Conservation (phyloP, 2,329 filamentous ascomycete species). For the Colletotrichum lini region DNA sequence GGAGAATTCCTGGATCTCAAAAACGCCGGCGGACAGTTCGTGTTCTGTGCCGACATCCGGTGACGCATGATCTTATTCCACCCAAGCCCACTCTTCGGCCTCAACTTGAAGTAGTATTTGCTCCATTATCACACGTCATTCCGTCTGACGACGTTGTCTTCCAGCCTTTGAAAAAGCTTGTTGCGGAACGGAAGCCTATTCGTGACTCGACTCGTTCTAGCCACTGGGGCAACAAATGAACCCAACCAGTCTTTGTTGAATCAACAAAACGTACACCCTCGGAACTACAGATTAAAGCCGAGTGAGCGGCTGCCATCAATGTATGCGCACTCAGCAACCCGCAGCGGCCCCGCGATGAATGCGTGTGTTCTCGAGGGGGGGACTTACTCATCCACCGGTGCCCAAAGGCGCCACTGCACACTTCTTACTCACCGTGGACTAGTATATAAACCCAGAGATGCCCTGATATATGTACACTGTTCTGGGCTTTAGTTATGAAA, state of each 20-base stretch:
- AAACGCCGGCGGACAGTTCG: not conserved
- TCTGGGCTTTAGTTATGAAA: not conserved
- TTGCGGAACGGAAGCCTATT: not conserved
- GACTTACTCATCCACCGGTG: conserved; percentile 21
- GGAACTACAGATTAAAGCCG: not conserved
- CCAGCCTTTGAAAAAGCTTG: conserved; percentile 24
- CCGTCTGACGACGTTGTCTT: not conserved
- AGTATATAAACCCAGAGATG: not conserved
- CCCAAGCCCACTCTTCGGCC: not conserved
- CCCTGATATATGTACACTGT: no score
- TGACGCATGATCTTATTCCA: not conserved
- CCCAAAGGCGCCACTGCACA: no score
- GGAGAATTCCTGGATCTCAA: not conserved
- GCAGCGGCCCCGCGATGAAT: not conserved
- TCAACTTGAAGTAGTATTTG: not conserved
- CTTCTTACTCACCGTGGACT: not conserved
- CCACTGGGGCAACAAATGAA: not conserved
- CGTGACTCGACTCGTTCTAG: not conserved
- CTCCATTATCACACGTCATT: not conserved
- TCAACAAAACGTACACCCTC: not conserved
- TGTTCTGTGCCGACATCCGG: not conserved
- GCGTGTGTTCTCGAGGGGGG: not conserved
- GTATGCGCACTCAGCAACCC: conserved; percentile 12
- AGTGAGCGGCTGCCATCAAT: not conserved
- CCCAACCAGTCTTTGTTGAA: not conserved